Evolutionary conservation across 192 early-diverging fungal species (phyloP).

Genomic region (Backusella mclennaniae): DNA sequence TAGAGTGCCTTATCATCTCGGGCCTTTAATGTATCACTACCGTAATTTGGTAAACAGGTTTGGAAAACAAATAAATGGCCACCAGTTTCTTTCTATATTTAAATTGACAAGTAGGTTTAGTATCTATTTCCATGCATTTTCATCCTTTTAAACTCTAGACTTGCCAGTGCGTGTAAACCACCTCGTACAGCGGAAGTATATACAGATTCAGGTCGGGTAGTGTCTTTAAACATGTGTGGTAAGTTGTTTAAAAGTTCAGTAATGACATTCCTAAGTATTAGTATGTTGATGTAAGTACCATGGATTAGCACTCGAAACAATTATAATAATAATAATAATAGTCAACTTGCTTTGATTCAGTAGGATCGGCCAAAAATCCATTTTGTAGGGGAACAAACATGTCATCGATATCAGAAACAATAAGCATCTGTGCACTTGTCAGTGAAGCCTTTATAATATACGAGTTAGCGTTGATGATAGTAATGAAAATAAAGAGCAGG

Average conservation of each 20-base stretch:
- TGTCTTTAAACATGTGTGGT: slow-evolving; percentile 84
- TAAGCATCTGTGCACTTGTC: slow-evolving; percentile 93
- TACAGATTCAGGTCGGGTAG: slow-evolving; percentile 74
- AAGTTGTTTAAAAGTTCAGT: slow-evolving; percentile 78
- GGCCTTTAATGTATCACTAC: slow-evolving; percentile 82
- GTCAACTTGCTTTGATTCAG: slow-evolving; percentile 65
- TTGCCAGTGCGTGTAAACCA: slow-evolving; percentile 70
- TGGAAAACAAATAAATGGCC: slow-evolving; percentile 92
- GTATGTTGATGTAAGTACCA: background rate
- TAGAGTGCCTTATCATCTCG: slow-evolving; percentile 90
- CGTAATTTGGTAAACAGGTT: slow-evolving; percentile 80
- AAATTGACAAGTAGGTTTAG: background rate
- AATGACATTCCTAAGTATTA: slow-evolving; percentile 62
- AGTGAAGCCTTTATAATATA: slow-evolving; percentile 56
- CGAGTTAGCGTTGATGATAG: background rate
- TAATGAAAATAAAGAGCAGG: background rate
- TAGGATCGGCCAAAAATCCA: slow-evolving; percentile 89
- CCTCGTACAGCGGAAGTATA: slow-evolving; percentile 85
- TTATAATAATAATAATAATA: background rate
- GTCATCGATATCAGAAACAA: slow-evolving; percentile 89
- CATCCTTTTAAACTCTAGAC: background rate
- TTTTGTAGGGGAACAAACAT: slow-evolving; percentile 94
- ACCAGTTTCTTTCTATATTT: slow-evolving; percentile 62
- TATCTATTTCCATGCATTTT: background rate
- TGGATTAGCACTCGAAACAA: no score